Conservation (phyloP, 495 filamentous ascomycete species). For the Talaromyces proteolyticus region DNA sequence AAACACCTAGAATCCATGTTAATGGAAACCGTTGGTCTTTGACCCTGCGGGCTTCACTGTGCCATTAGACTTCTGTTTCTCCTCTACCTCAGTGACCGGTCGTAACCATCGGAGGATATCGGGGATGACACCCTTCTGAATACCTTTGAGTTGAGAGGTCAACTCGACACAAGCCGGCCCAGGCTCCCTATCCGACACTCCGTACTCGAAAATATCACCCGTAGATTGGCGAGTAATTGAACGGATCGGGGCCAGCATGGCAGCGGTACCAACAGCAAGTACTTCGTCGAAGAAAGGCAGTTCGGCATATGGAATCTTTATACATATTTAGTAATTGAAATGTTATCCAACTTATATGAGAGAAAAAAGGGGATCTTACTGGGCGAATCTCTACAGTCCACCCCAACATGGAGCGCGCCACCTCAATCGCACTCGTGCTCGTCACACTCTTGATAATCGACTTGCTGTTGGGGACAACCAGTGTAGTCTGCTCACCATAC, state of each 20-base stretch:
- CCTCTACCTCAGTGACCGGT: neutral
- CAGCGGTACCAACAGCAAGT: slow-evolving; percentile 78
- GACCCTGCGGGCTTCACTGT: no score
- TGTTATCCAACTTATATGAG: no score
- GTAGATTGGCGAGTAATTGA: slow-evolving; percentile 50
- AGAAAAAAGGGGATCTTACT: slow-evolving; percentile 22
- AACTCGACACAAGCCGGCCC: slow-evolving; percentile 64
- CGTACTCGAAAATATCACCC: slow-evolving; percentile 14
- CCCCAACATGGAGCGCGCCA: slow-evolving; percentile 49
- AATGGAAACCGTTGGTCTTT: no score
- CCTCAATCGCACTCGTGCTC: slow-evolving; percentile 48
- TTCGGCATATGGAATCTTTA: slow-evolving; percentile 62
- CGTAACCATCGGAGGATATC: slow-evolving; percentile 67
- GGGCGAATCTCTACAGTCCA: slow-evolving; percentile 52
- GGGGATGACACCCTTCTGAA: slow-evolving; percentile 71
- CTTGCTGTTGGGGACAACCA: slow-evolving; percentile 61
- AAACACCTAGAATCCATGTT: no score
- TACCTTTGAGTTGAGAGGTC: slow-evolving; percentile 67
- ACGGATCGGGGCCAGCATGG: slow-evolving; percentile 73
- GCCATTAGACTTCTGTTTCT: neutral
- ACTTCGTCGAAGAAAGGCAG: slow-evolving; percentile 66
- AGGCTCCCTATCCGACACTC: slow-evolving; percentile 56
- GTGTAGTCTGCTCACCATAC: slow-evolving; percentile 12
- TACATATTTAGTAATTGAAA: neutral
- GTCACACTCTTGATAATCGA: slow-evolving; percentile 67